Evolutionary conservation across 192 early-diverging fungal genomes (phyloP), one percentile per base, ranked within the genome.

Genomic region (Podila clonocystis): DNA sequence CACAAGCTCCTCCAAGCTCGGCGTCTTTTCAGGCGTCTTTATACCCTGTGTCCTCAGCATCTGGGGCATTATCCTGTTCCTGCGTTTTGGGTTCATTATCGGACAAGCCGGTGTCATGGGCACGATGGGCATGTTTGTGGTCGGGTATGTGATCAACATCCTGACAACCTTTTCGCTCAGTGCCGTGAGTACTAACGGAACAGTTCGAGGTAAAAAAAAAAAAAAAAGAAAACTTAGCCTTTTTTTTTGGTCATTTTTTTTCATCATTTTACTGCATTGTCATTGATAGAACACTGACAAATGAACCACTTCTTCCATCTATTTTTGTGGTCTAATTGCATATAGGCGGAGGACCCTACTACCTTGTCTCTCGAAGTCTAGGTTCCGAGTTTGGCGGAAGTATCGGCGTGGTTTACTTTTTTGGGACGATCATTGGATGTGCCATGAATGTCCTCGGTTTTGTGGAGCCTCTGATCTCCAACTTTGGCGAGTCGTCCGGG

Each of bases 341-440:
- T 85, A n/a, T 84, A 85, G 87, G 88, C 58, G 92, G 92, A 61
- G 91, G 92, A 19, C 86, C 89, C 7, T 93, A 93, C 84, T 93
- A 92, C 73, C 86, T 93, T 65, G 74, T 92, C 15, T 89, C 88
- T 62, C 85, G 91, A 33, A 88, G 87, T 52, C 79, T 93, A 59
- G 92, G 92, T 28, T 89, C 92, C 34, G 92, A 93, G 74, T 93
- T 93, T 82, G 92, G 92, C 65, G 92, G 91, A 38, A 89, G 87
- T 67, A 90, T 93, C 13, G 92, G 92, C 3, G 71, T 92, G 20
- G 87, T 92, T 67, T 93, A 88, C 41, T 91, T 86, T 58, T 61
- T 86, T 30, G 90, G 90, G 57, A 87, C 82, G 3, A 69, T 92
- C n/a, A 82, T 93, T 45, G 76, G 87, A 22, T 89, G 86, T 9